Percentiles rank a stretch among this genome's conserved stretches.
Evolutionary conservation across 208 protist species (phyloP).

Genomic region (Trypanosoma scelopori): DNA sequence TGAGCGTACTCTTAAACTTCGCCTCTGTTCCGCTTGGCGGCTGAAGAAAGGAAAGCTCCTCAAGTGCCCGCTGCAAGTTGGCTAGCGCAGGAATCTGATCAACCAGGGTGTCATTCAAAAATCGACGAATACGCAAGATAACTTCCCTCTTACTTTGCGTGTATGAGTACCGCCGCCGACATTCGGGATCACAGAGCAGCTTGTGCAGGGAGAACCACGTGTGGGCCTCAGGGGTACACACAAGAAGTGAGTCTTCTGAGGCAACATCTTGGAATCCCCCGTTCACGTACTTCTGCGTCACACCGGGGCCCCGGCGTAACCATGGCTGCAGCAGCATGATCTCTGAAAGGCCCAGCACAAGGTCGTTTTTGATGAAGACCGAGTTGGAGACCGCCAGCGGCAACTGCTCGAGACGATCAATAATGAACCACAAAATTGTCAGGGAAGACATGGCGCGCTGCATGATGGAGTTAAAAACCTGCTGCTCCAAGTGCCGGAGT

Average conservation of each 20-base stretch:
- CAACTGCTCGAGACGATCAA: conserved; percentile 73
- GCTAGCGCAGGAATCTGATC: conserved; percentile 88
- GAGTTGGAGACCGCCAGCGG: conserved; percentile 74
- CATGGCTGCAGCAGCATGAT: conserved; percentile 81
- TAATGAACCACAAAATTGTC: conserved; percentile 89
- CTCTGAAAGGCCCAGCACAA: conserved; percentile 77
- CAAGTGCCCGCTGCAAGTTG: conserved; percentile 83
- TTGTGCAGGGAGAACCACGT: conserved; percentile 91
- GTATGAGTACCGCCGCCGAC: conserved; percentile 76
- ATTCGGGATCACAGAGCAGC: conserved; percentile 81
- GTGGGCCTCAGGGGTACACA: conserved; percentile 87
- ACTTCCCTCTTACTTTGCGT: conserved; percentile 82
- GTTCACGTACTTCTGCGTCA: conserved; percentile 65
- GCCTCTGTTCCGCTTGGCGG: conserved; percentile 86
- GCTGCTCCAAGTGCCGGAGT: conserved; percentile 33
- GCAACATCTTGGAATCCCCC: conserved; percentile 56
- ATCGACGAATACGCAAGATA: conserved; percentile 66
- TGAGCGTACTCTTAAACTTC: conserved; percentile 82
- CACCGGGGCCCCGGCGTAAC: conserved; percentile 51
- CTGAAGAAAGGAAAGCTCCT: conserved; percentile 89
- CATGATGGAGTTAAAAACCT: conserved; percentile 46
- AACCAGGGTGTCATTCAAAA: conserved; percentile 85
- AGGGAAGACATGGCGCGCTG: conserved; percentile 74
- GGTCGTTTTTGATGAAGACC: conserved; percentile 82
- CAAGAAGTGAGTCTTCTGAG: conserved; percentile 60